phyloP scores from a whole-genome alignment of 2,329 filamentous ascomycete species.

The Dactylellina parvicollis region DNA sequence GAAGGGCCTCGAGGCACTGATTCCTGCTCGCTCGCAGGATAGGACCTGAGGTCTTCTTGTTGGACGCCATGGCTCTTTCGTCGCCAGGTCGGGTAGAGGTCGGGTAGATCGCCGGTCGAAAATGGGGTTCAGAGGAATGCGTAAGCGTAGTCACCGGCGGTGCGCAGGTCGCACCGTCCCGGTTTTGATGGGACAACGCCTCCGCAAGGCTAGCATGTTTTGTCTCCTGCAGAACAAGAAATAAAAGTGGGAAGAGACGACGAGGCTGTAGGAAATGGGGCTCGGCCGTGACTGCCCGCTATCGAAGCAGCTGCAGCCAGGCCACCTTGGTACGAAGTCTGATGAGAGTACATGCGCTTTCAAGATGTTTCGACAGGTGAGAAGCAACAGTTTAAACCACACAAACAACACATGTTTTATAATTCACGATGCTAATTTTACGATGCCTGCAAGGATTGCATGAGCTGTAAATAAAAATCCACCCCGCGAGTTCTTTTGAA shows the following conservation, averaged over 20 bases:
- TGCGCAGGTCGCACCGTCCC: too few species aligned
- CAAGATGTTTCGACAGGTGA: not conserved
- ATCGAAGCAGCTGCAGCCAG: not conserved
- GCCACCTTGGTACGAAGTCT: not conserved
- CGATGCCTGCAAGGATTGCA: conserved; percentile 38
- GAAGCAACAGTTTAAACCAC: not conserved
- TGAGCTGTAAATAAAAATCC: conserved; percentile 50
- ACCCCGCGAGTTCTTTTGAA: conserved; percentile 50
- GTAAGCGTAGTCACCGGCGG: not conserved
- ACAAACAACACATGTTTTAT: conserved; percentile 19
- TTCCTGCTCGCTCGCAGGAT: conserved; percentile 5
- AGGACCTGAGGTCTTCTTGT: not conserved
- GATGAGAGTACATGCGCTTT: not conserved
- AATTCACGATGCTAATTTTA: conserved; percentile 1
- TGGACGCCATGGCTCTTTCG: conserved; percentile 10
- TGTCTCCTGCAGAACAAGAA: not conserved
- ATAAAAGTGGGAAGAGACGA: not conserved
- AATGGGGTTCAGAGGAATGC: not conserved
- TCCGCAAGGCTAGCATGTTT: conserved; percentile 11
- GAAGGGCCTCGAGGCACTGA: conserved; percentile 43
- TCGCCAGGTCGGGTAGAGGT: not conserved
- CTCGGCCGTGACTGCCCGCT: not conserved
- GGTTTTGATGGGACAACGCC: too few species aligned
- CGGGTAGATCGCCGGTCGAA: not conserved
- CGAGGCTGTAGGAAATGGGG: not conserved